Percentiles rank a stretch among this genome's conserved stretches.
phyloP scores from a whole-genome alignment of 306 rosid species.

The Fagus sylvatica region DNA sequence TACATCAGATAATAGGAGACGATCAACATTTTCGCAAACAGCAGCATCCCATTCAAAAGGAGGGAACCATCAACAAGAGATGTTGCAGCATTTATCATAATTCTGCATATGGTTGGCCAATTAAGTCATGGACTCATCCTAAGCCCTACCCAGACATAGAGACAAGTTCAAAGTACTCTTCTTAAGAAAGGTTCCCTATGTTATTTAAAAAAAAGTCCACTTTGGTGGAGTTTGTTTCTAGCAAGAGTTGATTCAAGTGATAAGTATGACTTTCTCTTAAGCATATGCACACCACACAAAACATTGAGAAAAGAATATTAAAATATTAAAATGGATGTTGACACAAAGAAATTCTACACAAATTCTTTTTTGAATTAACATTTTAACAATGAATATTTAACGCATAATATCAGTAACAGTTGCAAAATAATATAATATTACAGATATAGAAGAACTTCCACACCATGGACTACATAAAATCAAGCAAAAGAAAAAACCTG shows the following conservation, averaged over 20 bases:
- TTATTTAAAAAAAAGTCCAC: no score
- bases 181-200: no score
- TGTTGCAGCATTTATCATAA: not conserved
- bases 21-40: not conserved
- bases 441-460: not conserved
- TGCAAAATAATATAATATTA: not conserved
- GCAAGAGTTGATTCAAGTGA: no score
- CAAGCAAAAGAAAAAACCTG: conserved; percentile 56
- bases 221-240: no score
- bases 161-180: no score
- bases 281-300: not conserved
- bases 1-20: not conserved
- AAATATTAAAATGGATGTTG: not conserved
- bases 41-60: not conserved
- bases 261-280: not conserved
- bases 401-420: not conserved
- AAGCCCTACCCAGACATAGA: not conserved
- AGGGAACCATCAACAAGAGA: not conserved
- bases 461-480: conserved; percentile 2
- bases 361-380: not conserved
- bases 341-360: not conserved
- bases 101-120: not conserved
- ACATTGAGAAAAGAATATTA: not conserved
- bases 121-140: not conserved
- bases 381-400: not conserved